Base-by-base conservation (phyloP, 75 land plant genomes). In the Picea glauca region DNA sequence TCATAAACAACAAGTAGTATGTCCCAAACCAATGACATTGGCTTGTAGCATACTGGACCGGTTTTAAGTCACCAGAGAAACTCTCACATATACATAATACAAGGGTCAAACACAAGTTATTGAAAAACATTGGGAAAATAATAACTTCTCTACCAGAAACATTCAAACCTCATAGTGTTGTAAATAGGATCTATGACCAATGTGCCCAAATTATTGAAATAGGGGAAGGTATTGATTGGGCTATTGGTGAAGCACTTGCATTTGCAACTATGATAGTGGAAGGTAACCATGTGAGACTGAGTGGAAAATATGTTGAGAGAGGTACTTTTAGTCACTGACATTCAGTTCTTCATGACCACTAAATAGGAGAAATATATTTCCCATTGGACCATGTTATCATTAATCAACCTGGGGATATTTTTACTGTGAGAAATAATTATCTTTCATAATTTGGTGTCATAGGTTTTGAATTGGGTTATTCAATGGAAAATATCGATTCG, bases 281-380 rank as follows among this genome's bases (percentile, higher is more conserved):
- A 26, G 26, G 26, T 26, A 26, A 26, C 26, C 26, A 26, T 26
- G 26, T 26, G 26, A 26, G 26, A 0, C 0, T 96, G 77, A 96
- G 98, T 83, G 99, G 99, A 40, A 95, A 96, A 83, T 98, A 96
- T 86, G 99, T 96, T 46, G 97, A 94, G 79, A 85, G 99, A 84
- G 99, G 99, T 62, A 96, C 99, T 26, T 96, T 96, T 78, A 94
- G 95, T 77, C 99, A 96, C 80, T 89, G 99, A 1, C 99, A 96
- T 90, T 66, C 99, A 46, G 89, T 92, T 17, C 11, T 96, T 62
- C 99, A 96, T 87, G 98, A 96, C 64, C 99, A 96, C 64, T 88
- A 85, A 72, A 85, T 90, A 15, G 99, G 99, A 58, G 90, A 88
- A 35, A 35, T 1, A 35, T 35, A 35, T 35, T 35, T 35, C 38